Evolutionary conservation across 75 land plant genomes (phyloP).

Genomic region (Adiantum capillusveneris): DNA sequence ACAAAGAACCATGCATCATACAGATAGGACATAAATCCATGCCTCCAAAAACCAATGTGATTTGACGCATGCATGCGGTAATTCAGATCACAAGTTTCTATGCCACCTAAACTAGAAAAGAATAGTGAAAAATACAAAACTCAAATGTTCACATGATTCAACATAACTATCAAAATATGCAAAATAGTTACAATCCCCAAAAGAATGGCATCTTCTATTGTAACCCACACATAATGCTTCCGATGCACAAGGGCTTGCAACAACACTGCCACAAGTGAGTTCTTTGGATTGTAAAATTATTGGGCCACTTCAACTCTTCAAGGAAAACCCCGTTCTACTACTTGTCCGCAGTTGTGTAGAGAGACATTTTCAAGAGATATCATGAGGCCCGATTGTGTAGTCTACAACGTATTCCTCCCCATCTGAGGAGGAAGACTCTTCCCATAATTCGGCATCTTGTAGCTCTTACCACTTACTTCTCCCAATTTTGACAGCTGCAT

Average conservation of each 20-base stretch:
- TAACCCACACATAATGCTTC: slow-evolving; percentile 66
- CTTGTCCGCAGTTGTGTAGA: slow-evolving; percentile 13
- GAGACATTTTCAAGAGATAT: slow-evolving; percentile 3
- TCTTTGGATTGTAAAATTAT: slow-evolving; percentile 44
- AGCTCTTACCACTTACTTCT: not conserved
- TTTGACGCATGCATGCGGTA: too few species aligned
- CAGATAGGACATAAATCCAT: too few species aligned
- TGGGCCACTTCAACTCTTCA: slow-evolving; percentile 7
- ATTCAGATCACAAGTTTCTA: too few species aligned
- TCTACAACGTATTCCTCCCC: not conserved
- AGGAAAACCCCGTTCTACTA: slow-evolving; percentile 5
- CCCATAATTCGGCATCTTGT: not conserved
- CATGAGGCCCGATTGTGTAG: slow-evolving; percentile 15
- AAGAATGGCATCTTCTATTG: too few species aligned
- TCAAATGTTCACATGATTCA: too few species aligned
- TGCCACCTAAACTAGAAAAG: too few species aligned
- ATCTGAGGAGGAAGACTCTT: slow-evolving; percentile 18
- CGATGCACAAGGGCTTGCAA: slow-evolving; percentile 72
- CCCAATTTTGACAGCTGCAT: not conserved
- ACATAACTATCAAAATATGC: too few species aligned
- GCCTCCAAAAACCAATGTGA: too few species aligned
- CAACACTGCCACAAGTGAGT: slow-evolving; percentile 82
- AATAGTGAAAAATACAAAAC: too few species aligned
- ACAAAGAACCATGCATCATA: too few species aligned
- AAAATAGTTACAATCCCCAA: too few species aligned